phyloP scores from a whole-genome alignment of 495 filamentous ascomycete species.

The Penicillium arizonense region DNA sequence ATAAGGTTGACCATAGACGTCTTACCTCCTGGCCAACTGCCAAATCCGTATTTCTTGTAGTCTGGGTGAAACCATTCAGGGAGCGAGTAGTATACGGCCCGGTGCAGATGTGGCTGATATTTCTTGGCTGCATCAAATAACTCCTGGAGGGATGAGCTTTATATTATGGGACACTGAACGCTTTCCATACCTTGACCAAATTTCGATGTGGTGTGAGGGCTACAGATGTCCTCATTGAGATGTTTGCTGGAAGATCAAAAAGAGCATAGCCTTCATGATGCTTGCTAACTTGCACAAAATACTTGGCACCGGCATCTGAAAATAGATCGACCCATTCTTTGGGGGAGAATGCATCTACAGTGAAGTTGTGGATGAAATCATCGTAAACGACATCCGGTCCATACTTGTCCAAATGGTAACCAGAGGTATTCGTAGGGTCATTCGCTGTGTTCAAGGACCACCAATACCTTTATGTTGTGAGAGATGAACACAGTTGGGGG shows the following conservation, averaged over 20 bases:
- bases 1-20: neutral
- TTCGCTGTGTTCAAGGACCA: slow-evolving; percentile 34
- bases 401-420: slow-evolving; percentile 50
- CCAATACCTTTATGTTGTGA: slow-evolving; percentile 29
- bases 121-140: slow-evolving; percentile 49
- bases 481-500: neutral
- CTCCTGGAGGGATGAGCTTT: slow-evolving; percentile 32
- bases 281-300: slow-evolving; percentile 55
- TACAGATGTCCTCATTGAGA: slow-evolving; percentile 45
- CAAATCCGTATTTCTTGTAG: slow-evolving; percentile 46
- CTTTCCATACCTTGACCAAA: slow-evolving; percentile 12
- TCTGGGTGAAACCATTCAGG: slow-evolving; percentile 58
- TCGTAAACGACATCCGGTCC: slow-evolving; percentile 52
- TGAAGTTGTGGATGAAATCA: slow-evolving; percentile 55
- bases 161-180: neutral
- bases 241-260: slow-evolving; percentile 44
- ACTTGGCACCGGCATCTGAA: slow-evolving; percentile 51
- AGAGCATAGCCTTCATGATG: slow-evolving; percentile 55
- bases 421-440: slow-evolving; percentile 34
- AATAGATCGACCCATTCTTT: slow-evolving; percentile 58
- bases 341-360: slow-evolving; percentile 44
- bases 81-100: slow-evolving; percentile 52
- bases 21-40: slow-evolving; percentile 32
- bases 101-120: slow-evolving; percentile 49
- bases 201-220: slow-evolving; percentile 45